phyloP scores from a whole-genome alignment of 306 rosid species.

The Cyamopsis tetragonoloba region DNA sequence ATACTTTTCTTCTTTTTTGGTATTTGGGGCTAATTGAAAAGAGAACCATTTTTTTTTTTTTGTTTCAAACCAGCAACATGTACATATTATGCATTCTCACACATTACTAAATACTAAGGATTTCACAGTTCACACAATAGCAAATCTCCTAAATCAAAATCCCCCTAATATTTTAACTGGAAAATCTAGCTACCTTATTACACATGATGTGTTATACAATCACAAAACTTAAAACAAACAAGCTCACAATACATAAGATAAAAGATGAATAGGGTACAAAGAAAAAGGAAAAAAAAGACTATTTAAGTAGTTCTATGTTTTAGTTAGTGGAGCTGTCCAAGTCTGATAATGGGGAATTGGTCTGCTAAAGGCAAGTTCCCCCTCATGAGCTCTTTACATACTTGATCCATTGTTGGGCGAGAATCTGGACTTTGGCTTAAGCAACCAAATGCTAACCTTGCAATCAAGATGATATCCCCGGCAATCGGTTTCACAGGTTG shows the following conservation, averaged over 20 bases:
- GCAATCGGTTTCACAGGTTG: neutral
- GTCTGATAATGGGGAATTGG: neutral
- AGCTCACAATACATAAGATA: neutral
- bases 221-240: neutral
- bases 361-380: conserved; percentile 10
- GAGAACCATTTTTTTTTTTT: no score
- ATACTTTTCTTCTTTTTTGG: no score
- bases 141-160: no score
- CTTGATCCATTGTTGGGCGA: conserved; percentile 26
- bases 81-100: no score
- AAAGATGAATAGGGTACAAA: neutral
- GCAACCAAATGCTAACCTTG: conserved; percentile 17
- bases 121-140: no score
- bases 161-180: no score
- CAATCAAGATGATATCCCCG: conserved; percentile 5
- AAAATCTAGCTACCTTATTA: no score
- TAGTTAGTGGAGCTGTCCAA: conserved; percentile 26
- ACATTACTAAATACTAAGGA: no score
- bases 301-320: neutral
- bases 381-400: conserved; percentile 7
- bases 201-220: neutral
- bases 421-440: conserved; percentile 12
- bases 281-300: neutral
- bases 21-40: no score
- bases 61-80: no score